Evolutionary conservation across 345 rosid genomes (phyloP), one percentile per base, ranked within the genome.

Genomic region (Citrus unshiu): DNA sequence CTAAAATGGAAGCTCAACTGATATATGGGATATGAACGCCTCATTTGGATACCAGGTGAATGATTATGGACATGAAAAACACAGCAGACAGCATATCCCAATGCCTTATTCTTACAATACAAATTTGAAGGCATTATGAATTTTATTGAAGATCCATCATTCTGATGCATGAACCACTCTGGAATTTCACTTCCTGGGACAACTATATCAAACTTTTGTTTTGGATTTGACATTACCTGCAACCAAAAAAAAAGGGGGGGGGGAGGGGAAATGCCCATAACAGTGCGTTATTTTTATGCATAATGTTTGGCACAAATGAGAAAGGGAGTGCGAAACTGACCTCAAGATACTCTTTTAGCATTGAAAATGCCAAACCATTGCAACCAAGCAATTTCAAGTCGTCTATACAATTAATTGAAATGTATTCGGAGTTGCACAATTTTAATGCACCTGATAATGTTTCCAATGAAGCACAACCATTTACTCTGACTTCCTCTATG

Each of bases 131-230:
- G 81, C 25, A 51, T 25, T 12, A 54, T 9, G 7, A 73, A 9
- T 8, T 30, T 72, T 5, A 72, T n/a, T 13, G 74, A 34, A 58
- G 74, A 58, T 32, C 68, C 78, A 14, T 6, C 32, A 10, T 5
- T 59, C 40, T 46, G 60, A 21, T 67, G 2, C 21, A 43, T 58
- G 35, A 74, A 67, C 78, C 82, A 79, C 24, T 73, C 60, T 18
- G 82, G 78, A 66, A 79, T 40, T 34, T 73, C 46, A 40, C 74
- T 34, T 29, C 82, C 82, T 2, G 78, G 82, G 21, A 73, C 9
- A 27, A 56, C 30, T 46, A 67, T 66, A 5, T 9, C 2, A 14
- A 35, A 27, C 37, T 29, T 21, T 2, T 4, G 13, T 10, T 0
- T 14, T 19, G 32, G 30, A 10, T 10, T 10, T 24, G 19, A 22